Evolutionary conservation across 768 basidiomycete genomes (phyloP), one percentile per base, ranked within the genome.

Genomic region (Kwoniella heveanensis): DNA sequence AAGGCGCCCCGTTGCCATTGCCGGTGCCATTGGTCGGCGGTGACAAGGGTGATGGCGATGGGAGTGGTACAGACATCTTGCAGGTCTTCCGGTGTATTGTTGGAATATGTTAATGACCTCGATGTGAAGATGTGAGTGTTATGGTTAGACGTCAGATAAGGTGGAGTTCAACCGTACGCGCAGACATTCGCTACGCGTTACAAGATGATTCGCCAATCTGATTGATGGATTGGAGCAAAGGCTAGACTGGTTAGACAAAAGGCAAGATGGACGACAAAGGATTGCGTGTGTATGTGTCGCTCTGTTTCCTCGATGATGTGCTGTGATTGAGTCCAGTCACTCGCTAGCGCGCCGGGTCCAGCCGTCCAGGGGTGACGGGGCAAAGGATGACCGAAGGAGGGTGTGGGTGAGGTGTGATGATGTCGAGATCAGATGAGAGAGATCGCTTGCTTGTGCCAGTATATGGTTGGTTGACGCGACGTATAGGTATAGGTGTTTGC

Each of bases 61-160:
- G 72, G 24, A 74, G 65, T 1, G 72, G 72, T 37, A 74, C 69
- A 22, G 72, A 74, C 72, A 74, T 74, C 22, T n/a, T 60, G 27
- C 49, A 8, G 37, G 25, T 53, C 21, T 49, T n/a, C n/a, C n/a
- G n/a, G n/a, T n/a, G n/a, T n/a, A n/a, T n/a, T n/a, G n/a, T n/a
- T n/a, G n/a, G n/a, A n/a, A n/a, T n/a, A n/a, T n/a, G n/a, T n/a
- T n/a, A n/a, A n/a, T n/a, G n/a, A n/a, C n/a, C n/a, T n/a, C n/a
- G n/a, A n/a, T n/a, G n/a, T n/a, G 46, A 48, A 39, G 49, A 1
- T 53, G 48, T 26, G 17, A 19, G 17, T 44, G 39, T 44, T n/a
- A n/a, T n/a, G n/a, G n/a, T n/a, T 44, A 17, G 3, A 44, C 4
- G 39, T 17, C 6, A 44, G 17, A 44, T 9, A 44, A 44, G 10